Conservation (phyloP, 306 rosid species). For the Malus orientalis region DNA sequence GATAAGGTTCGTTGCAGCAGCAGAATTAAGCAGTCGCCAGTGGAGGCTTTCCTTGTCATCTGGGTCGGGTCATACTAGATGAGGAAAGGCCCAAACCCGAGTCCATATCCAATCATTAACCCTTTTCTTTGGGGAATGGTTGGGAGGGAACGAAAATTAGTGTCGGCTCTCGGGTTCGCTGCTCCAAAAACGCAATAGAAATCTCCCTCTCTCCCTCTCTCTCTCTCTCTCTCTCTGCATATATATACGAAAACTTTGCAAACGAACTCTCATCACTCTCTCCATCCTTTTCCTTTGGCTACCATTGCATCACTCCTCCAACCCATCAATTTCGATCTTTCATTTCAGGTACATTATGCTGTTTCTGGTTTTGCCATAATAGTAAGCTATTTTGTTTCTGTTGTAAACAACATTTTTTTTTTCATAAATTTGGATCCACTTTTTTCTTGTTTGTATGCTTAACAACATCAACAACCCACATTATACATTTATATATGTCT, state of each 20-base stretch:
- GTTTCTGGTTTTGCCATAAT: not conserved
- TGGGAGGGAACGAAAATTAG: constrained; percentile 12
- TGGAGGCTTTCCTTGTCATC: too few relatives aligned
- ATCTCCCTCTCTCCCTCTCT: not conserved
- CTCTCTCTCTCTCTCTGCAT: not conserved
- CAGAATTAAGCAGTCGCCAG: too few relatives aligned
- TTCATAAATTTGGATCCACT: not conserved
- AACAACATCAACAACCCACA: not conserved
- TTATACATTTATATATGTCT: not conserved
- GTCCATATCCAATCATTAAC: not conserved
- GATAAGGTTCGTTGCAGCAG: too few relatives aligned
- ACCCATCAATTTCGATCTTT: constrained; percentile 9
- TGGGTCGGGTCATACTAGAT: too few relatives aligned
- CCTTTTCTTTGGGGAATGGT: not conserved
- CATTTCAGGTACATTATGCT: constrained; percentile 12
- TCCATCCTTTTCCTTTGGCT: not conserved
- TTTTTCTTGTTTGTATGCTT: not conserved
- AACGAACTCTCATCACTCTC: too few relatives aligned
- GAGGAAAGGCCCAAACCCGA: not conserved
- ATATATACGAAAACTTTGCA: not conserved
- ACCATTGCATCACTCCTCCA: not conserved
- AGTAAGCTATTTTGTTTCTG: not conserved
- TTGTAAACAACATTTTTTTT: too few relatives aligned
- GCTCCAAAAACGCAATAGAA: not conserved
- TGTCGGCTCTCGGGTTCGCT: constrained; percentile 55